Percentiles rank a stretch among this genome's conserved stretches.
These are phyloP conservation scores for Coniella lustricola DNA, from an alignment of 2,329 filamentous ascomycete genomes.

Conservation along the genomic window DNA sequence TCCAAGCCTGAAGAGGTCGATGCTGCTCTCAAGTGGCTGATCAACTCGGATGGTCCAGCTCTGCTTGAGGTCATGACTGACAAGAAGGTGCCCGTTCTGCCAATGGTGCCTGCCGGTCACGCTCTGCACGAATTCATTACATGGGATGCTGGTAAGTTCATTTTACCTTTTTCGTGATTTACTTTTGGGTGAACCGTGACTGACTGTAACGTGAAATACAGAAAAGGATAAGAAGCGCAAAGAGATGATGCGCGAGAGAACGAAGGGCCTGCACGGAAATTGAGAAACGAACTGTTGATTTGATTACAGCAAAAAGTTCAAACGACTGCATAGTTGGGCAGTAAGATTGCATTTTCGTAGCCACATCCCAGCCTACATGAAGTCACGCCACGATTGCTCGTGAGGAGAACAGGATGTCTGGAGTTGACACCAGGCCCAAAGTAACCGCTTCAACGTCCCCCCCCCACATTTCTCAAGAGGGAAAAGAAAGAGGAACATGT, in stretches of 20 bases:
- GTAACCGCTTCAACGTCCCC: too few relatives aligned
- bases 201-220: conserved; percentile 33
- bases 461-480: too few relatives aligned
- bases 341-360: too few relatives aligned
- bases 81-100: conserved; percentile 87
- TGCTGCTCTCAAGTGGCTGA: conserved; percentile 78
- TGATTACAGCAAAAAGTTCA: neutral
- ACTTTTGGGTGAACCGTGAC: conserved; percentile 16
- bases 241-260: conserved; percentile 60
- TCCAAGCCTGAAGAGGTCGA: conserved; percentile 70
- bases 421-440: too few relatives aligned
- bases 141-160: conserved; percentile 69
- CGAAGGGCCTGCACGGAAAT: conserved; percentile 41
- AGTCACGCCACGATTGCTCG: too few relatives aligned
- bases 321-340: too few relatives aligned
- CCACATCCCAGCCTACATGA: too few relatives aligned
- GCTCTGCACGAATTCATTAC: conserved; percentile 89
- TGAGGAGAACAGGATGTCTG: too few relatives aligned
- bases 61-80: conserved; percentile 89
- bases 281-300: neutral
- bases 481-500: too few relatives aligned
- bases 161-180: conserved; percentile 6
- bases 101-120: conserved; percentile 88
- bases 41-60: conserved; percentile 83
- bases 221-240: conserved; percentile 62